A percentile compares a stretch with the other conserved stretches of the same genome.
Conservation (phyloP, 768 basidiomycete species). For the Strobilomyces dryophilus region DNA sequence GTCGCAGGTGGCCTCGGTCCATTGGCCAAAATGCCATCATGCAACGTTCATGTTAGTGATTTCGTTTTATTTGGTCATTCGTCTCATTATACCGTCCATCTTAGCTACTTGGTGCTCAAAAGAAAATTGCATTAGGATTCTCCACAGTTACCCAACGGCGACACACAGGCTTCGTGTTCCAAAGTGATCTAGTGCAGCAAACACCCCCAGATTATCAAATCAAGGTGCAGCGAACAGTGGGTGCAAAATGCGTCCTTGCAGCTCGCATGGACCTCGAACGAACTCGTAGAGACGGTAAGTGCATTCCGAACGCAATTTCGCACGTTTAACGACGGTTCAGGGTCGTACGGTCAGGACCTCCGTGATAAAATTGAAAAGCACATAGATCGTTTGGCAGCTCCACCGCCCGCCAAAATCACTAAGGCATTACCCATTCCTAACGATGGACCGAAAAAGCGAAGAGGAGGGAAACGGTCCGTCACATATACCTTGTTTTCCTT, state of each 20-base stretch:
- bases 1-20: conserved; percentile 92
- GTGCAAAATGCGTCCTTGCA: conserved; percentile 86
- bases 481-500: background rate
- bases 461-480: conserved; percentile 87
- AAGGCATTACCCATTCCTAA: conserved; percentile 94
- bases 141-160: conserved; percentile 82
- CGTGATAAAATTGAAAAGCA: conserved; percentile 91
- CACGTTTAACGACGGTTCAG: conserved; percentile 32
- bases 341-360: conserved; percentile 74
- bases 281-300: conserved; percentile 69
- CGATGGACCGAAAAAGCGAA: conserved; percentile 92
- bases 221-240: conserved; percentile 90
- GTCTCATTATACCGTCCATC: background rate
- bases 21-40: conserved; percentile 90
- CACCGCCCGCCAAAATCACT: conserved; percentile 87
- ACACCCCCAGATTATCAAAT: conserved; percentile 88
- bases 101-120: conserved; percentile 93
- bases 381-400: conserved; percentile 87
- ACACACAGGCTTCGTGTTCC: conserved; percentile 96
- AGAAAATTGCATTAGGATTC: conserved; percentile 89
- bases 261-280: conserved; percentile 94
- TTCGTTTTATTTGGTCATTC: background rate
- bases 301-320: background rate
- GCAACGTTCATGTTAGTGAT: conserved; percentile 83
- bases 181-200: conserved; percentile 81